Conservation (phyloP, 352 stramenopile species). For the Pseudoperonospora humuli region DNA sequence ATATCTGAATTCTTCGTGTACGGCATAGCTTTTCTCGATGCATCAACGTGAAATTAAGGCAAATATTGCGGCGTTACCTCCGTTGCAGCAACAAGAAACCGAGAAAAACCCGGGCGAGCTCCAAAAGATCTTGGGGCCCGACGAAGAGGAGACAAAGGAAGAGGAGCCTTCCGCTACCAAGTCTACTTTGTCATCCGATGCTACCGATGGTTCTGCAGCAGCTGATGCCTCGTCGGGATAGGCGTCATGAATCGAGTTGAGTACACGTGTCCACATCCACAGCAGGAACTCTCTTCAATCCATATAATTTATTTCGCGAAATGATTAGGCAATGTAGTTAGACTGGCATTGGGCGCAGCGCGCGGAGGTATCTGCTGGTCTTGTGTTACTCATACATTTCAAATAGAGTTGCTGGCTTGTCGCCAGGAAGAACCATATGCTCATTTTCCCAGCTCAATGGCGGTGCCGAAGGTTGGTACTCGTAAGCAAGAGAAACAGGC, state of each 20-base stretch:
- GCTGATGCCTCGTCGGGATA: slow-evolving; percentile 1
- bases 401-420: neutral
- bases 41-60: slow-evolving; percentile 31
- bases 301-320: slow-evolving; percentile 30
- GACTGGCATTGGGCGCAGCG: neutral
- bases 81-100: slow-evolving; percentile 27
- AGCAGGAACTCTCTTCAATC: neutral
- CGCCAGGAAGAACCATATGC: slow-evolving; percentile 1
- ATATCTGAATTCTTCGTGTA: neutral
- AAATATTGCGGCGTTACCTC: slow-evolving; percentile 9
- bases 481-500: slow-evolving; percentile 32
- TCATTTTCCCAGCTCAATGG: slow-evolving; percentile 34
- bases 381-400: neutral
- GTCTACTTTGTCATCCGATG: slow-evolving; percentile 2
- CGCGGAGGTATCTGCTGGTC: neutral
- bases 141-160: slow-evolving; percentile 59
- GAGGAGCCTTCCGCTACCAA: slow-evolving; percentile 6
- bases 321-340: neutral
- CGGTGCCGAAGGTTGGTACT: slow-evolving; percentile 60
- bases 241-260: neutral
- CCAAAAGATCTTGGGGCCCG: slow-evolving; percentile 43
- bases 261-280: neutral
- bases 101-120: slow-evolving; percentile 38
- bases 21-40: slow-evolving; percentile 41
- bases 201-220: slow-evolving; percentile 1